Evolutionary conservation across 441 rosid genomes (phyloP), one percentile per base, ranked within the genome.

Genomic region (Pelargonium citronellum): DNA sequence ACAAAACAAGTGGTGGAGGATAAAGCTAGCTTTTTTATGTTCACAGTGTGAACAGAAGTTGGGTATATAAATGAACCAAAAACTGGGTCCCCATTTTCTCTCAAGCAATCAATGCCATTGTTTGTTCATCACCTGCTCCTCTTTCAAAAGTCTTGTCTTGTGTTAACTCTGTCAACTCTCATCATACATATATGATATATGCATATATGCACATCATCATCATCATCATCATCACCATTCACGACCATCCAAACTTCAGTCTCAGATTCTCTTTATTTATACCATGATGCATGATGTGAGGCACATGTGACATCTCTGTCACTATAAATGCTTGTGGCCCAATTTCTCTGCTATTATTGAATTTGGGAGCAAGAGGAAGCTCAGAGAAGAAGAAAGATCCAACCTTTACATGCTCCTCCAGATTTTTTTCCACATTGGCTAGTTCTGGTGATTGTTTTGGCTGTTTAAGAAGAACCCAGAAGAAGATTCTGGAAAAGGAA

Each of bases 301-400:
- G 30, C 63, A 58, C 63, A 58, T 58, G 63, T 58, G 63, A 58
- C 63, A 19, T 58, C 63, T 55, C 62, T 17, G 24, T 58, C 63
- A 58, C 63, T 58, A 58, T 58, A 58, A 58, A 58, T 58, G 63
- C 22, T 0, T 58, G 63, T 58, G 63, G 63, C 63, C 63, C 63
- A 19, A 19, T 12, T 58, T 58, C 63, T 19, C 63, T 19, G 63
- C 63, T 12, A 58, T 58, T 58, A 58, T 58, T 58, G 30, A 58
- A 58, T 58, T 57, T 58, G 63, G 43, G 43, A 39, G 10, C 9
- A 39, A 39, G 63, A 58, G 30, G 30, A 20, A 58, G 63, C 63
- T 58, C 63, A 39, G 43, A 39, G 43, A 39, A 39, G 43, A 39
- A 39, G 27, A 22, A 19, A 58, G 63, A 24, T 58, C 63, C 63